phyloP scores from a whole-genome alignment of 768 basidiomycete genomes.

The Pisolithus albus region DNA sequence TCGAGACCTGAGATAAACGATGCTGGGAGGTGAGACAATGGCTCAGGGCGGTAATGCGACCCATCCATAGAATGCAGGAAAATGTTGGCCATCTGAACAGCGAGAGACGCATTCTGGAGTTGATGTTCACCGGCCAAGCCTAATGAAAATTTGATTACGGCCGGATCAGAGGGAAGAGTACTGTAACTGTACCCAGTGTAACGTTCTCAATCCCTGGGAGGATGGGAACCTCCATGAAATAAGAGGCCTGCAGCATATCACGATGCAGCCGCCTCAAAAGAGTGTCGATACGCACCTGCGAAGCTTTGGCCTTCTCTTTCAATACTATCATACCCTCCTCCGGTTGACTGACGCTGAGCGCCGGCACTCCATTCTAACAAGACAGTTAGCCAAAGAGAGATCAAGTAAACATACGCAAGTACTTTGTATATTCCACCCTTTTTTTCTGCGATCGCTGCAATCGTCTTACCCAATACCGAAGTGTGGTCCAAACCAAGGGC shows the following conservation, averaged over 20 bases:
- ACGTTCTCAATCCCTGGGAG: slow-evolving; percentile 36
- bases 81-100: slow-evolving; percentile 60
- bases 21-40: slow-evolving; percentile 34
- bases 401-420: slow-evolving; percentile 4
- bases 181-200: slow-evolving; percentile 49
- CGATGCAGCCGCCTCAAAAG: background rate
- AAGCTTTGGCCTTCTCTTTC: slow-evolving; percentile 53
- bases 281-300: slow-evolving; percentile 41
- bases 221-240: slow-evolving; percentile 53
- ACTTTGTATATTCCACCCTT: slow-evolving; percentile 98
- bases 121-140: slow-evolving; percentile 88
- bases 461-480: slow-evolving; percentile 76
- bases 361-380: slow-evolving; percentile 71
- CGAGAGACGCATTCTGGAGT: slow-evolving; percentile 79
- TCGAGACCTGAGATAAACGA: slow-evolving; percentile 59
- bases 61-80: slow-evolving; percentile 45
- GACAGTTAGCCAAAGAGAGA: background rate
- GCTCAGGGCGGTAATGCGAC: slow-evolving; percentile 5
- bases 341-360: slow-evolving; percentile 76
- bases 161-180: background rate
- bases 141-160: slow-evolving; percentile 21
- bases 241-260: slow-evolving; percentile 44
- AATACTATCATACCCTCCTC: slow-evolving; percentile 62
- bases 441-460: slow-evolving; percentile 87
- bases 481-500: slow-evolving; percentile 92